These are phyloP conservation scores for Voacanga thouarsii DNA, from an alignment of 257 asterid species.

Conservation along the genomic window DNA sequence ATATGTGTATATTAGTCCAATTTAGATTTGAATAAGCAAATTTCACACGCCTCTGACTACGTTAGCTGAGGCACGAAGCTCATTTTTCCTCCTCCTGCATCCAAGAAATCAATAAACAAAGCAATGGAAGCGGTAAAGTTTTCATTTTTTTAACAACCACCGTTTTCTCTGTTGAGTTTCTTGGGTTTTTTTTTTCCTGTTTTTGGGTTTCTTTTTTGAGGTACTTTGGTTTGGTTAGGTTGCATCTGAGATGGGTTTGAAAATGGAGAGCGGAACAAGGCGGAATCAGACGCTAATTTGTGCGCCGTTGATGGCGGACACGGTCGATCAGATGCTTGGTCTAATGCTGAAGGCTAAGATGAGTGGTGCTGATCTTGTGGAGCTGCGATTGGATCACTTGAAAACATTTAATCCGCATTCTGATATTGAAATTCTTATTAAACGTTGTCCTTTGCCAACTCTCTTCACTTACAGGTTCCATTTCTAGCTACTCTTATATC, in stretches of 20 bases:
- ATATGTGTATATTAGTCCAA: not conserved
- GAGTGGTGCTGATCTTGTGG: conserved; percentile 91
- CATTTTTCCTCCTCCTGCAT: not conserved
- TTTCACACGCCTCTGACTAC: not conserved
- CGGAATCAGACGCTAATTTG: conserved; percentile 77
- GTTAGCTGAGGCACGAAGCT: conserved; percentile 2
- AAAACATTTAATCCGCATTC: conserved; percentile 50
- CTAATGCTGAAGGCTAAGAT: conserved; percentile 67
- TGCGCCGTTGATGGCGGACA: conserved; percentile 88
- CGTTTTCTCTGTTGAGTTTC: not conserved
- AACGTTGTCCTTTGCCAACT: conserved; percentile 80
- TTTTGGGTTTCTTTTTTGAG: not conserved
- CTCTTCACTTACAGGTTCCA: conserved; percentile 91
- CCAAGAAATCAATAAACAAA: conserved; percentile 6
- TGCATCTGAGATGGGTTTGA: conserved; percentile 39
- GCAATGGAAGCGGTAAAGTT: conserved; percentile 22
- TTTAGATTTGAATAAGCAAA: not conserved
- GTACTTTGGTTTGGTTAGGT: conserved; percentile 35
- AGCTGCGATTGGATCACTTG: conserved; percentile 79
- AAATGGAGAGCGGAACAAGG: conserved; percentile 45
- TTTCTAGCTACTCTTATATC: not conserved
- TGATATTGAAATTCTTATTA: conserved; percentile 59
- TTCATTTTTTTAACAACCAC: not conserved
- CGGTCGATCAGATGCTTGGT: conserved; percentile 67
- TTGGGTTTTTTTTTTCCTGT: not conserved